phyloP scores from a whole-genome alignment of 495 filamentous ascomycete genomes.

The Xylaria acuta region DNA sequence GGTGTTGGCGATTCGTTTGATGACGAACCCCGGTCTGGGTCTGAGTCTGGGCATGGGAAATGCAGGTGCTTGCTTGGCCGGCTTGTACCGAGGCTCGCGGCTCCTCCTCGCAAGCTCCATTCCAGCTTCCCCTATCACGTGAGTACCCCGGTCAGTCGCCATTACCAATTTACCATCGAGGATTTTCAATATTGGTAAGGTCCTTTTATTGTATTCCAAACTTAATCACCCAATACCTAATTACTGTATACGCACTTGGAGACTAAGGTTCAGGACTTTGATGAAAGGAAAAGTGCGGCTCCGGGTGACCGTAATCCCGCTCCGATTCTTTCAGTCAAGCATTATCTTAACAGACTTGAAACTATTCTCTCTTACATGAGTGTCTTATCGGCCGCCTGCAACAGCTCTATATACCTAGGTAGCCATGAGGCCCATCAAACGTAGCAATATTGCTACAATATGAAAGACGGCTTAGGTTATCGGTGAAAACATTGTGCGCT shows the following conservation, averaged over 20 bases:
- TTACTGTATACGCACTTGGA: no score
- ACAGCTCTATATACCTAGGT: no score
- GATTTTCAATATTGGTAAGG: background rate
- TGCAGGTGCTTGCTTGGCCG: conserved; percentile 7
- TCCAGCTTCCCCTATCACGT: conserved; percentile 13
- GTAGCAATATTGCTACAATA: background rate
- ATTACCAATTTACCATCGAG: background rate
- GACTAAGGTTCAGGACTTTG: no score
- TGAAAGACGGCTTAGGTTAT: background rate
- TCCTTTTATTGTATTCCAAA: no score
- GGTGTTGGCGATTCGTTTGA: conserved; percentile 23
- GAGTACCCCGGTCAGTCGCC: background rate
- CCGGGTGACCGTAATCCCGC: no score
- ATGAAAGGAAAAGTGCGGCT: no score
- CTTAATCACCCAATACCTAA: no score
- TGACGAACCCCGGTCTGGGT: conserved; percentile 13
- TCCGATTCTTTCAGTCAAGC: no score
- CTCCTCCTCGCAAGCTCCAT: background rate
- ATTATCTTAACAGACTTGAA: no score
- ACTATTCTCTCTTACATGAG: no score
- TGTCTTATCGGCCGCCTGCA: no score
- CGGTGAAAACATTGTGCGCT: background rate
- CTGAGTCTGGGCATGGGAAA: conserved; percentile 16
- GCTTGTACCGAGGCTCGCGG: conserved; percentile 27
- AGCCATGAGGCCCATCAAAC: no score